Conservation (phyloP, 305 asterid genomes). For the Andrographis paniculata region DNA sequence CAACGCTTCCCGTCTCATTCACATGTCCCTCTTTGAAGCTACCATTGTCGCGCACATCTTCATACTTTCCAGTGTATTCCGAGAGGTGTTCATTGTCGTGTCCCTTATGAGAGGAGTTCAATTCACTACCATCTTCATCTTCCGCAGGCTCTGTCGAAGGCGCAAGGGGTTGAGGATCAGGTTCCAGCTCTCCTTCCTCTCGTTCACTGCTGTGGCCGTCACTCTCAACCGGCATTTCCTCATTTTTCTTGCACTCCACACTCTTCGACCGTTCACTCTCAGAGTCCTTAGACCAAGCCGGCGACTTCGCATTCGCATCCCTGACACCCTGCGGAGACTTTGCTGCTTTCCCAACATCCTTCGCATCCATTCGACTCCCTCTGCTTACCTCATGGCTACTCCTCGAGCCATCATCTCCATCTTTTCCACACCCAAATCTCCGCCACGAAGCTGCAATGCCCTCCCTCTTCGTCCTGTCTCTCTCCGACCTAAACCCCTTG, state of each 20-base stretch:
- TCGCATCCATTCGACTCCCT: slow-evolving; percentile 45
- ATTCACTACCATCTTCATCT: slow-evolving; percentile 33
- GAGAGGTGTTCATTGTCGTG: slow-evolving; percentile 20
- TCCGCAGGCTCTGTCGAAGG: slow-evolving; percentile 32
- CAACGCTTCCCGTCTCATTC: slow-evolving; percentile 23
- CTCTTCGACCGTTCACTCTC: slow-evolving; percentile 88
- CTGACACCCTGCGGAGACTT: slow-evolving; percentile 59
- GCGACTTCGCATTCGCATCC: slow-evolving; percentile 71
- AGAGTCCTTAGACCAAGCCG: slow-evolving; percentile 95
- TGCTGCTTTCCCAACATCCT: slow-evolving; percentile 46
- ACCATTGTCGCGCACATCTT: slow-evolving; percentile 22
- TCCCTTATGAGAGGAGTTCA: slow-evolving; percentile 29
- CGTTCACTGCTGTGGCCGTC: slow-evolving; percentile 64
- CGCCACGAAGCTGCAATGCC: slow-evolving; percentile 84
- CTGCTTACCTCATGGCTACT: slow-evolving; percentile 53
- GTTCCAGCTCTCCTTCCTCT: slow-evolving; percentile 96
- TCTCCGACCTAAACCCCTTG: slow-evolving; percentile 90
- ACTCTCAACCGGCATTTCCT: slow-evolving; percentile 53
- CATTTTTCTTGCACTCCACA: slow-evolving; percentile 61
- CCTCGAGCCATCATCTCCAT: slow-evolving; percentile 58
- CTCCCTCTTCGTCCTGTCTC: slow-evolving; percentile 84
- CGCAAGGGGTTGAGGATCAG: slow-evolving; percentile 57
- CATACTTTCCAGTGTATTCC: no score
- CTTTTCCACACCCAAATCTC: slow-evolving; percentile 64
- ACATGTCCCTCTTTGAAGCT: slow-evolving; percentile 28